These are phyloP conservation scores for Elymus sibiricus DNA, from an alignment of 176 grass and related monocot species.

Conservation along the genomic window DNA sequence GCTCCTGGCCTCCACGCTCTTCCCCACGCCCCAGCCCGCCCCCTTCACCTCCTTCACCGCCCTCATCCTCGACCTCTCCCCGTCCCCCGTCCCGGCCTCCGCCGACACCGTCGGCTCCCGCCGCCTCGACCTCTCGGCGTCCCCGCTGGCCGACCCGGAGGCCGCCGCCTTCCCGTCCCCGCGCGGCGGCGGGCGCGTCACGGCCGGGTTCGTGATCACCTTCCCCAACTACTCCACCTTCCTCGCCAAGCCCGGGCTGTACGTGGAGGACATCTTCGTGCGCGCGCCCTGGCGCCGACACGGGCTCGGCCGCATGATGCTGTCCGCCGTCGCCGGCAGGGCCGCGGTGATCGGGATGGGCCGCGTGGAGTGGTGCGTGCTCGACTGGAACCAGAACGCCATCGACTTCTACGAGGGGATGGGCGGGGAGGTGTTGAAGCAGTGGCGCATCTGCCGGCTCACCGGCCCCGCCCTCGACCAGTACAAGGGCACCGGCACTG, in stretches of 20 bases:
- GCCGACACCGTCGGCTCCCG: conserved; percentile 25
- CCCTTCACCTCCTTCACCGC: conserved; percentile 64
- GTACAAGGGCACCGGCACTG: conserved; percentile 30
- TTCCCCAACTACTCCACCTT: conserved; percentile 79
- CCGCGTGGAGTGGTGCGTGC: conserved; percentile 80
- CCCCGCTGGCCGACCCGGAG: conserved; percentile 46
- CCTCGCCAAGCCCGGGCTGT: conserved; percentile 63
- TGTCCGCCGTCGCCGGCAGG: conserved; percentile 66
- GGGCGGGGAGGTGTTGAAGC: conserved; percentile 78
- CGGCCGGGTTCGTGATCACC: conserved; percentile 59
- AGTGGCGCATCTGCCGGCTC: conserved; percentile 91
- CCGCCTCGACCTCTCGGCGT: conserved; percentile 39
- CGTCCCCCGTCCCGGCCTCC: neutral
- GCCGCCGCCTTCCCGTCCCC: conserved; percentile 46
- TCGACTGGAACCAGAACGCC: conserved; percentile 86
- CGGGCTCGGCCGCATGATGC: conserved; percentile 78
- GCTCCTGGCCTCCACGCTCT: conserved; percentile 55
- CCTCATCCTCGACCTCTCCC: conserved; percentile 60
- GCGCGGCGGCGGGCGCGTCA: conserved; percentile 26
- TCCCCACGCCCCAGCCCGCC: conserved; percentile 45
- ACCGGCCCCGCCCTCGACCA: conserved; percentile 40
- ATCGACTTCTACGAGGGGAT: conserved; percentile 86
- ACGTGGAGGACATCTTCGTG: conserved; percentile 73
- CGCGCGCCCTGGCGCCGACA: conserved; percentile 74
- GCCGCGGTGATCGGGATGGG: conserved; percentile 74